Evolutionary conservation across 305 asterid genomes (phyloP), one percentile per base, ranked within the genome.

Genomic region (Fraxinus sp.): DNA sequence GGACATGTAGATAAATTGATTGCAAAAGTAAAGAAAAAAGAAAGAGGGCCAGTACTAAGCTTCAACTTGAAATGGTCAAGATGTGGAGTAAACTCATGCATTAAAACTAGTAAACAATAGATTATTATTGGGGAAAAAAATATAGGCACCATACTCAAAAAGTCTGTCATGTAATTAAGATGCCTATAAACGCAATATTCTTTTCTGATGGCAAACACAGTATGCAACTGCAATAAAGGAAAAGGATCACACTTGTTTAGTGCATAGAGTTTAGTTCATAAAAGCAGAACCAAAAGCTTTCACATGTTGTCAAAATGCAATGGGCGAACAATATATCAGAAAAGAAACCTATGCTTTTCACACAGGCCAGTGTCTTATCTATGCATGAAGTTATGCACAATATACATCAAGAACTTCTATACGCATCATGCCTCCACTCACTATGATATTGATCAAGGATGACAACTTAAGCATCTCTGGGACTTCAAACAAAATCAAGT

Each of bases 1-100:
- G 74, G 70, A 76, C 28, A 57, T 64, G 73, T 10, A 6, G 73
- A 66, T 66, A 35, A 22, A 79, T 41, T 16, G 41, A 82, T 79
- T 7, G 52, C 52, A 7, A 13, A 57, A 75, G 9, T 37, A 10
- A 71, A 70, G 77, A 30, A 16, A 55, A 9, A 57, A 13, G 55
- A 75, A 32, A 10, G 16, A 71, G 35, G 62, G 49, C 28, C 13
- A 28, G 32, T 28, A 28, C 32, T 55, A 37, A 6, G 55, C 41
- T n/a, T 49, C 77, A 43, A 39, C 28, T 33, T 6, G 35, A 41
- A 18, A 41, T 0, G 26, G 26, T 22, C 46, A 80, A 26, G 66
- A 77, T 36, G 37, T 37, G n/a, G 68, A 72, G 33, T 59, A 26
- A 66, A 26, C 73, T 66, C 26, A 66, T 3, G 73, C 14, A 26